Base-by-base conservation (phyloP, 1,284 basidiomycete species). In the Ganoderma boninense region DNA sequence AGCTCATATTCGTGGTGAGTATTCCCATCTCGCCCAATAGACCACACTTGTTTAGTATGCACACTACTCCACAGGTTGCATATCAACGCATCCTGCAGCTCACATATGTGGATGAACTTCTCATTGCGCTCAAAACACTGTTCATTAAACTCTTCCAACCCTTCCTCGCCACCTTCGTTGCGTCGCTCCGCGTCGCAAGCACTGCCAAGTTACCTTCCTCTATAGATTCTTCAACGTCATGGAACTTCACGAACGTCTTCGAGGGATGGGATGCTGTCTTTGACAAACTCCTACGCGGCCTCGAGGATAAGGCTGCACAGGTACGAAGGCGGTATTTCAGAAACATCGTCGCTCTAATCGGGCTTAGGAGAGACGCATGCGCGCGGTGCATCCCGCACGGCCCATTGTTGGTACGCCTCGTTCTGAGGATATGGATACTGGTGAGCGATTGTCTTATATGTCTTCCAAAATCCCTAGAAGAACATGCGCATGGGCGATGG, bases 11-110 rank as follows among this genome's bases (percentile, higher is more conserved):
- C 78, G 97, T 97, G 76, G 96, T 96, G 75, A 75, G 93, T 85
- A 32, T 62, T 59, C 56, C 44, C 56, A 46, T 44, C 11, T 38
- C 46, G 35, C n/a, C 35, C 62, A n/a, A 29, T 16, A 16, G 23
- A 38, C 18, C 18, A 18, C 35, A 32, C 62, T 40, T 8, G 20
- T 52, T n/a, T 7, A 65, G 32, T 26, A 23, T 26, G 14, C 7
- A 35, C 38, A n/a, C 46, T 40, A 10, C 26, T 32, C 23, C 70
- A 20, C 64, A 97, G 95, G 95, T 97, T 66, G 96, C 97, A 64
- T 98, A 98, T 83, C 97, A 99, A 79, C 94, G 97, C 60, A 97
- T 99, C 71, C 87, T 99, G 18, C 97, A 98, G 74, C 87, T 99
- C 32, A 92, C 95, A 11, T 99, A 99, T 80, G 93, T 99, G 68